Conservation (phyloP, 2,329 filamentous ascomycete genomes). For the Colletotrichum sp. region DNA sequence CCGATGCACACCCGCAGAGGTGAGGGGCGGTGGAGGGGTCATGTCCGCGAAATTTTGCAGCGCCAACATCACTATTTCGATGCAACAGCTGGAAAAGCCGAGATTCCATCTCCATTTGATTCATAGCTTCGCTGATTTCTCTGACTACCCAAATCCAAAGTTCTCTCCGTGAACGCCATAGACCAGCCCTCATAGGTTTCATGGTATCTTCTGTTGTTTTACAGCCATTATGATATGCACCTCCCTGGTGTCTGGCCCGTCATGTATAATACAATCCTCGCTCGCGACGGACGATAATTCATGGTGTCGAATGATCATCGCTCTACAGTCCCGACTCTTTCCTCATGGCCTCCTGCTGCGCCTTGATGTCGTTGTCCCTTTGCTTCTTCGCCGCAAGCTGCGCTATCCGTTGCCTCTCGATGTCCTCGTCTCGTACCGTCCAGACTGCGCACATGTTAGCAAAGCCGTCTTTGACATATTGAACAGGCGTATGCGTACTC, state of each 20-base stretch:
- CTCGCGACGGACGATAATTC: too few relatives aligned
- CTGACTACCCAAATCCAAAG: not conserved
- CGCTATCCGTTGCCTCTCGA: slow-evolving; percentile 44
- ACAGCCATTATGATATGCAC: not conserved
- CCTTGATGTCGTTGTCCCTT: slow-evolving; percentile 45
- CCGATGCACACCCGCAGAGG: not conserved
- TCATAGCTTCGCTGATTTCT: not conserved
- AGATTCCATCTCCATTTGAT: not conserved
- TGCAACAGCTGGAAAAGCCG: not conserved
- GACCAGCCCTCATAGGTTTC: slow-evolving; percentile 1
- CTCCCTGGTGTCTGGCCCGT: not conserved
- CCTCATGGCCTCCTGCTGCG: slow-evolving; percentile 54
- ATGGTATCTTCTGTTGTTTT: slow-evolving; percentile 15
- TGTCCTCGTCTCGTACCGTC: slow-evolving; percentile 55
- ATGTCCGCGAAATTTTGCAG: not conserved
- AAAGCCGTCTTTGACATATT: not conserved
- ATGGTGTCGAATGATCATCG: too few relatives aligned
- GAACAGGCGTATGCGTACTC: slow-evolving; percentile 60
- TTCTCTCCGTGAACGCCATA: not conserved
- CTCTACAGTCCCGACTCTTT: slow-evolving; percentile 49
- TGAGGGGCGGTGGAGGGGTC: not conserved
- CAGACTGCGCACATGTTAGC: slow-evolving; percentile 43
- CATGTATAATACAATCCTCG: not conserved
- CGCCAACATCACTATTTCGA: not conserved
- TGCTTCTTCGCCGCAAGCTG: slow-evolving; percentile 38